These are phyloP conservation scores for Penicillium sp. DNA, from an alignment of 2,329 filamentous ascomycete genomes.

Conservation along the genomic window DNA sequence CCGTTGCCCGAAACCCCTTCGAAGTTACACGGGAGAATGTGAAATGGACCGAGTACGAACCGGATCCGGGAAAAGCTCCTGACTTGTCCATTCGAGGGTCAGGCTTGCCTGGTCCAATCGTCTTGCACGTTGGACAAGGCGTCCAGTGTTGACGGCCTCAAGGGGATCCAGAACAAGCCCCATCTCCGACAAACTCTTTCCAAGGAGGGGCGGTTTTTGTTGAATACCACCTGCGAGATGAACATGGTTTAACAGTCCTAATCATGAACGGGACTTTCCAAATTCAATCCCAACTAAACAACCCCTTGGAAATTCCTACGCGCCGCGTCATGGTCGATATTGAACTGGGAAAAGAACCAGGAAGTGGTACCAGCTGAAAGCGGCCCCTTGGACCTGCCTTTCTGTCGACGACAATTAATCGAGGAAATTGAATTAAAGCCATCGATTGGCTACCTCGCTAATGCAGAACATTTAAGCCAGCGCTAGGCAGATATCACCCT, in stretches of 20 bases:
- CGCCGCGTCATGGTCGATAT: background rate
- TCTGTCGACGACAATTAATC: background rate
- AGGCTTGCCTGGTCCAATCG: conserved; percentile 3
- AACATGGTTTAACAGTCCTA: conserved; percentile 7
- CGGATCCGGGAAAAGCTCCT: conserved; percentile 18
- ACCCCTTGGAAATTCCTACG: background rate
- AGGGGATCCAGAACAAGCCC: background rate
- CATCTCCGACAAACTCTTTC: background rate
- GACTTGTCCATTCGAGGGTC: conserved; percentile 6
- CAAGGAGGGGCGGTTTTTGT: background rate
- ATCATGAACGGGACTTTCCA: background rate
- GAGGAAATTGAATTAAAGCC: background rate
- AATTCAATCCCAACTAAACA: conserved; percentile 4
- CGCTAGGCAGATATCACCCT: conserved; percentile 1
- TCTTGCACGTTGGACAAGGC: conserved; percentile 19
- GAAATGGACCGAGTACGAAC: conserved; percentile 21
- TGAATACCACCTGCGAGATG: conserved; percentile 4
- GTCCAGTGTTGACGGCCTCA: conserved; percentile 10
- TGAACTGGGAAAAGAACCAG: background rate
- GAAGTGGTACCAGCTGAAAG: conserved; percentile 2
- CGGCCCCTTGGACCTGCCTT: background rate
- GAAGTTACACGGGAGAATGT: conserved; percentile 17
- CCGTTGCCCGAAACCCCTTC: conserved; percentile 2
- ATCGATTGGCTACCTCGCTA: background rate
- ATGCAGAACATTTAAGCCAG: conserved; percentile 17